Percentiles rank a stretch among this genome's conserved stretches.
Conservation (phyloP, 2,329 filamentous ascomycete genomes). For the Aspergillus novofumigatus region DNA sequence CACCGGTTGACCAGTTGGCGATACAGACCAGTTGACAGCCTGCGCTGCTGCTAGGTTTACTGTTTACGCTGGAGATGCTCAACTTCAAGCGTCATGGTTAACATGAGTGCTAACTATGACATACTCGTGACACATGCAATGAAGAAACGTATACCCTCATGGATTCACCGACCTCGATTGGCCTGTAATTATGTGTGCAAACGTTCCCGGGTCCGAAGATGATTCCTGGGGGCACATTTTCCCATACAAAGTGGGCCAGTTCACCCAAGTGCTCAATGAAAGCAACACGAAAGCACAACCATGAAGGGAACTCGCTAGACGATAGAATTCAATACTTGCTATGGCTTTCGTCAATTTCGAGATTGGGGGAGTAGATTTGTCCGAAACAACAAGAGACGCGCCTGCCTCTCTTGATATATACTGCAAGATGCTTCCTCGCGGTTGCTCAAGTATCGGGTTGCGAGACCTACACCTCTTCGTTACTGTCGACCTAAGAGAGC, state of each 20-base stretch:
- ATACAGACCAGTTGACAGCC: not conserved
- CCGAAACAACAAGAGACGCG: not conserved
- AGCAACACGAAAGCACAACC: not conserved
- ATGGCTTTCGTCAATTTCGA: not conserved
- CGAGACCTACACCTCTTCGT: not conserved
- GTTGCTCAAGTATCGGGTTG: too few species aligned
- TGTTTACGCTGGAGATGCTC: not conserved
- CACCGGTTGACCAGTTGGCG: not conserved
- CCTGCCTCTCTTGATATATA: not conserved
- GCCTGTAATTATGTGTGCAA: conserved; percentile 3
- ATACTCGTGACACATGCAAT: not conserved
- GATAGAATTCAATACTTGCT: not conserved
- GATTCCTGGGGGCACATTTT: conserved; percentile 10
- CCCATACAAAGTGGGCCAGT: conserved; percentile 20
- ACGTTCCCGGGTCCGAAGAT: conserved; percentile 12
- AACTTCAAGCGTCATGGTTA: not conserved
- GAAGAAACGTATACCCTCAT: not conserved
- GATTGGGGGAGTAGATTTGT: not conserved
- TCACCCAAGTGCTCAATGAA: not conserved
- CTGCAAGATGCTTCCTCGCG: not conserved
- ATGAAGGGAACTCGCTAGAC: not conserved
- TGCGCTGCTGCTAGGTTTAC: too few species aligned
- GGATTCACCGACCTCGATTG: conserved; percentile 4
- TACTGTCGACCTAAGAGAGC: not conserved
- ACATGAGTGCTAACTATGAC: not conserved